A percentile compares a stretch with the other conserved stretches of the same genome.
These are phyloP conservation scores for Silene coronaria DNA, from an alignment of 179 eudicot species.

Conservation along the genomic window DNA sequence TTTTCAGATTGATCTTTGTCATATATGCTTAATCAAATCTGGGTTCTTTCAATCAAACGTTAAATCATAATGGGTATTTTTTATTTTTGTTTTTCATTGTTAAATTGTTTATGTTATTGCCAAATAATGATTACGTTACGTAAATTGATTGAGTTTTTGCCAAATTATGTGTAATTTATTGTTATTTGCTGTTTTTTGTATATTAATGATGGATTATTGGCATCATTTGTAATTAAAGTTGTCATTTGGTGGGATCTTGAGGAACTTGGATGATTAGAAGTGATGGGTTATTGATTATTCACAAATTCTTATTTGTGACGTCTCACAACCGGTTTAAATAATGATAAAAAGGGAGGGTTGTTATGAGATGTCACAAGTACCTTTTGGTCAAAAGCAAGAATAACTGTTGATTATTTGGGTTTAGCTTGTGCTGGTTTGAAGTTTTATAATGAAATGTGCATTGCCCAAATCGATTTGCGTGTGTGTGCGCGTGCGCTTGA, in stretches of 20 bases:
- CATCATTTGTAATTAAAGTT: not conserved
- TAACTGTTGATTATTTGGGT: not conserved
- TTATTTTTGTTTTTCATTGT: not conserved
- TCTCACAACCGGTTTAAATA: no score
- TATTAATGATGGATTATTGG: not conserved
- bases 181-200: not conserved
- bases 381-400: no score
- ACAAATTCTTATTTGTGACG: no score
- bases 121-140: not conserved
- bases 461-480: no score
- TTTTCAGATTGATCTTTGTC: not conserved
- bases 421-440: no score
- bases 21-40: not conserved
- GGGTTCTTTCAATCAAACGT: not conserved
- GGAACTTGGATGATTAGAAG: not conserved
- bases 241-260: not conserved
- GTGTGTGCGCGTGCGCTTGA: no score
- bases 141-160: not conserved
- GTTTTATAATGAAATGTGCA: no score
- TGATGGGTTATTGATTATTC: not conserved
- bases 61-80: constrained; percentile 9
- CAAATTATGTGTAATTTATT: not conserved
- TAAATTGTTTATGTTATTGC: not conserved
- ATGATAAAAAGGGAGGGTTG: no score
- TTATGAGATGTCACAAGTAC: no score